These are phyloP conservation scores for Triangularia setosa DNA, from an alignment of 2,329 filamentous ascomycete species.

Conservation along the genomic window DNA sequence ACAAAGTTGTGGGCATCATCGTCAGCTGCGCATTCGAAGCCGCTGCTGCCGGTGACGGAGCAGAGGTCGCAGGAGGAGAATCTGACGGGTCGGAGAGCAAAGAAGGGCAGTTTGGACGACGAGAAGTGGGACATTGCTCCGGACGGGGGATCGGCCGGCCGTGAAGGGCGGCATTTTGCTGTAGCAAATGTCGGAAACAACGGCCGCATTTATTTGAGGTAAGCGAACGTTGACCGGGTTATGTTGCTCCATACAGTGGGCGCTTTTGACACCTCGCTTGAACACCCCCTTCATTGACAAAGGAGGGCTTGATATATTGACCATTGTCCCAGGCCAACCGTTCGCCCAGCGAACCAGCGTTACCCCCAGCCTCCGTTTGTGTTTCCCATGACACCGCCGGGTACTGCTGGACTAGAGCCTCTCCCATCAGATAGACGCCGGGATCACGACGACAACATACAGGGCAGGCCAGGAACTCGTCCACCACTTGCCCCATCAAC, in stretches of 20 bases:
- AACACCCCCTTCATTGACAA: not conserved
- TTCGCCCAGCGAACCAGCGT: constrained; percentile 58
- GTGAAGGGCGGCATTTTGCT: constrained; percentile 69
- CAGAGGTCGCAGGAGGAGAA: constrained; percentile 42
- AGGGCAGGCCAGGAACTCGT: constrained; percentile 39
- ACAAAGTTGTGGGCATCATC: constrained; percentile 29
- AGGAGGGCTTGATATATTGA: constrained; percentile 18
- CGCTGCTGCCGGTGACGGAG: constrained; percentile 46
- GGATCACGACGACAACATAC: constrained; percentile 27
- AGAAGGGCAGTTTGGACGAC: constrained; percentile 52
- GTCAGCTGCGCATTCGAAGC: constrained; percentile 30
- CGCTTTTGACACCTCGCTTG: not conserved
- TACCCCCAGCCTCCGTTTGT: constrained; percentile 58
- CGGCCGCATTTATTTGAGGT: constrained; percentile 79
- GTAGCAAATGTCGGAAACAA: constrained; percentile 81
- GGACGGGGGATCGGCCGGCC: constrained; percentile 57
- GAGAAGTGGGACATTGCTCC: constrained; percentile 53
- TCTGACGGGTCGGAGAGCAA: constrained; percentile 35
- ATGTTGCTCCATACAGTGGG: constrained; percentile 2
- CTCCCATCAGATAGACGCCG: constrained; percentile 32
- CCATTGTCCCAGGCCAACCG: constrained; percentile 47
- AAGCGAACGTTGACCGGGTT: constrained; percentile 11
- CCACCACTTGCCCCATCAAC: constrained; percentile 39
- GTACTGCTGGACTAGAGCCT: constrained; percentile 53
- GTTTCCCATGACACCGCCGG: constrained; percentile 58